Evolutionary conservation across 768 basidiomycete species (phyloP), one percentile per base, ranked within the genome.

Genomic region (Tulasnella sp.): DNA sequence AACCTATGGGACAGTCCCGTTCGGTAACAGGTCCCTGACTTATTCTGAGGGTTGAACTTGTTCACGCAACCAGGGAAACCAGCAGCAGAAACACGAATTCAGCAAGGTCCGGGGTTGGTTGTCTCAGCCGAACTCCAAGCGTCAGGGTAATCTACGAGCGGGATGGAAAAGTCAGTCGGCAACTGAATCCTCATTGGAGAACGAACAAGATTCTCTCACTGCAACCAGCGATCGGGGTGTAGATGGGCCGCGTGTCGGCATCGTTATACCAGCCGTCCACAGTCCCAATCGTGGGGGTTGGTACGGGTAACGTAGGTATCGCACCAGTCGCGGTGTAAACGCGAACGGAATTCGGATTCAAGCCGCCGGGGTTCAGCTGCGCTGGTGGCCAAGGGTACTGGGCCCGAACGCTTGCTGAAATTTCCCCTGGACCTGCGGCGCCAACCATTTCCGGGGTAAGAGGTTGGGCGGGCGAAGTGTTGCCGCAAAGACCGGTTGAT

Each of bases 311-410:
- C n/a, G 93, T 94, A 42, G 90, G 87, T 40, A 93, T 84, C 3
- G 89, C 81, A 38, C 93, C 94, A 3, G 92, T 92, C 1, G 90
- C 89, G 4, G 92, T 92, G 84, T 94, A 96, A 2, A 89, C 85
- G 16, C 94, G 94, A n/a, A 95, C 88, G 44, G n/a, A n/a, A n/a
- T n/a, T n/a, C n/a, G n/a, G n/a, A n/a, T n/a, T n/a, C n/a, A n/a
- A n/a, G n/a, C n/a, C n/a, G n/a, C n/a, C n/a, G n/a, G n/a, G n/a
- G n/a, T n/a, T n/a, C n/a, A n/a, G n/a, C n/a, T n/a, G n/a, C n/a
- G n/a, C n/a, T n/a, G n/a, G n/a, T n/a, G 94, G 94, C 94, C 94
- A 96, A 24, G 90, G 85, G 79, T 89, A 86, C 56, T 85, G 82
- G 16, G 85, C 81, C 19, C 88, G 86, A 71, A 88, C 89, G 62